Evolutionary conservation across 2,329 filamentous ascomycete genomes (phyloP), one percentile per base, ranked within the genome.

Genomic region (Blastomyces parvus): DNA sequence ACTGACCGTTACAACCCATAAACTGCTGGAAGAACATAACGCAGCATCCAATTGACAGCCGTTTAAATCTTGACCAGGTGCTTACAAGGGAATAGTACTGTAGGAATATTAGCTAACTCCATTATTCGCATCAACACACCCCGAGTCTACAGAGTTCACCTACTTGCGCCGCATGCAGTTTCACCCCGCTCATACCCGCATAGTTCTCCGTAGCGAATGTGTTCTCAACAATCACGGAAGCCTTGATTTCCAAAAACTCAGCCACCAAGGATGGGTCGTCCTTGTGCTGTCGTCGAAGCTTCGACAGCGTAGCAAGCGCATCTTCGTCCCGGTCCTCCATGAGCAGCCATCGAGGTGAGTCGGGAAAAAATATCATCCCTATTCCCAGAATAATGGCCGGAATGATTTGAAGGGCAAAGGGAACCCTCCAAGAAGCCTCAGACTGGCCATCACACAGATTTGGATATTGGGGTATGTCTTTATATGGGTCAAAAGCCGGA

Each of bases 331-430:
- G 77, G 44, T 78, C 78, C 60, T 78, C 76, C 67, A 77, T 78
- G 9, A 78, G 74, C 1, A 85, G 74, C 77, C 83, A 85, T 30
- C 83, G 77, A 0, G 83, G 83, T 0, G 83, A 84, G 62, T 81
- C 83, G 0, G 84, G 84, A 64, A 84, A 77, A 70, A 83, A 82
- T 5, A 75, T 38, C 67, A 79, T 77, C 9, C 76, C 76, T 2
- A 74, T 64, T 2, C 76, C 73, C 1, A 79, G 67, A 19, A 74
- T 67, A 0, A 78, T 57, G 1, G 77, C 76, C 0, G 77, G 76
- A 11, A 74, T 63, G 19, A 82, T 76, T 62, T 82, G 81, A 5
- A 83, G 67, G 2, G 78, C 70, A 61, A 82, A 76, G 0, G 80
- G 80, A 0, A 82, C 68, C 59, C 79, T 72, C 77, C 78, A 82